Conservation (phyloP, 768 basidiomycete species). For the Tulasnella calospora region DNA sequence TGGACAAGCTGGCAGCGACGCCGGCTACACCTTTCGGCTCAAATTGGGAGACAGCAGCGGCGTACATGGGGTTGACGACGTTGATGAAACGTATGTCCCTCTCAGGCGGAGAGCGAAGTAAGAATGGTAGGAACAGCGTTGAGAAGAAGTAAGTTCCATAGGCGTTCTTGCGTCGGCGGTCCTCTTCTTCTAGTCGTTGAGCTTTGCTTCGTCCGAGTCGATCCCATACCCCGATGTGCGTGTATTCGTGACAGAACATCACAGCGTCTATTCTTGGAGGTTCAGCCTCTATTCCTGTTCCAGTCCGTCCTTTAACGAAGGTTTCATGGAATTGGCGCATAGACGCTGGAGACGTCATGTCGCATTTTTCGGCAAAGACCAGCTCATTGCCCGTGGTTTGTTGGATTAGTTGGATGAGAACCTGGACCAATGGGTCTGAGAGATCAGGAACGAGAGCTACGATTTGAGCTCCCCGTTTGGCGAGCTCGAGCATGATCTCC, state of each 20-base stretch:
- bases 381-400: conserved; percentile 66
- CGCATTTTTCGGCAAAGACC: conserved; percentile 74
- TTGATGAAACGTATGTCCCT: conserved; percentile 86
- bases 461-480: conserved; percentile 70
- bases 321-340: conserved; percentile 64
- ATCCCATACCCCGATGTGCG: conserved; percentile 52
- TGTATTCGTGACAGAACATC: conserved; percentile 73
- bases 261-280: conserved; percentile 72
- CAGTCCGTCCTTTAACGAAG: conserved; percentile 54
- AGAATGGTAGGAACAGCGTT: conserved; percentile 70
- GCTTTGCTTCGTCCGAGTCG: conserved; percentile 32
- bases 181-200: not conserved
- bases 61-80: conserved; percentile 84
- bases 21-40: conserved; percentile 35
- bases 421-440: conserved; percentile 46
- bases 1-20: conserved; percentile 29
- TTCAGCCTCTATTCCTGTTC: conserved; percentile 30
- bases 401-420: conserved; percentile 63
- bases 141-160: conserved; percentile 72
- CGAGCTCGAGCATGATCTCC: conserved; percentile 59
- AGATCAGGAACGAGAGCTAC: conserved; percentile 61
- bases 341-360: conserved; percentile 59
- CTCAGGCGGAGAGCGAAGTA: conserved; percentile 80
- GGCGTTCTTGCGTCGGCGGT: conserved; percentile 43
- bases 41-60: conserved; percentile 59